Conservation (phyloP, 2,329 filamentous ascomycete genomes). For the Escovopsis sp. region DNA sequence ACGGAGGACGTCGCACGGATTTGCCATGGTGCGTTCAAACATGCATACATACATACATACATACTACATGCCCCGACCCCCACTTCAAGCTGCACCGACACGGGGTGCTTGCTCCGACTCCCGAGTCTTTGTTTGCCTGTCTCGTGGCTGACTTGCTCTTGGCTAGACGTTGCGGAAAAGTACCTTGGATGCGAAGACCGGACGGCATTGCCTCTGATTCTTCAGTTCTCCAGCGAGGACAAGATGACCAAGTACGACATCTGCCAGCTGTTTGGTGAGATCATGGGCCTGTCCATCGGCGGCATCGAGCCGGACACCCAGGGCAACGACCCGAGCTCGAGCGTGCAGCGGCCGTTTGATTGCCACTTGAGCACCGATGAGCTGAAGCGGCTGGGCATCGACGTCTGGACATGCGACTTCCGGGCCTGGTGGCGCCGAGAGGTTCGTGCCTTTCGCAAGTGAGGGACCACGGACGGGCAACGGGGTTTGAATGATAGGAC, state of each 20-base stretch:
- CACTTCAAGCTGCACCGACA: too few species aligned
- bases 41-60: too few species aligned
- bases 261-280: conserved; percentile 60
- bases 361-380: conserved; percentile 70
- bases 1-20: conserved; percentile 77
- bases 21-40: conserved; percentile 39
- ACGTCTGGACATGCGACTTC: conserved; percentile 63
- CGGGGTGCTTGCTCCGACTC: too few species aligned
- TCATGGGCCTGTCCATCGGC: conserved; percentile 59
- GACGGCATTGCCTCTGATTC: conserved; percentile 46
- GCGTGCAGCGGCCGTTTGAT: conserved; percentile 71
- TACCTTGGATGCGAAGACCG: conserved; percentile 42
- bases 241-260: conserved; percentile 84
- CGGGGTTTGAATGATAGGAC: background rate
- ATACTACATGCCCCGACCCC: background rate
- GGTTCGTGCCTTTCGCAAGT: conserved; percentile 43
- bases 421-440: conserved; percentile 64
- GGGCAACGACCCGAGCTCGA: conserved; percentile 56
- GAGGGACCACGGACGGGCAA: conserved; percentile 6
- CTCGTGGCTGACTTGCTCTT: background rate
- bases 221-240: conserved; percentile 83
- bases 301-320: conserved; percentile 55
- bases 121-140: too few species aligned
- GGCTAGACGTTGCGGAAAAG: conserved; percentile 53
- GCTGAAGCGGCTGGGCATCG: conserved; percentile 58